phyloP scores from a whole-genome alignment of 495 filamentous ascomycete genomes.

The Aspergillus heteromorphus region DNA sequence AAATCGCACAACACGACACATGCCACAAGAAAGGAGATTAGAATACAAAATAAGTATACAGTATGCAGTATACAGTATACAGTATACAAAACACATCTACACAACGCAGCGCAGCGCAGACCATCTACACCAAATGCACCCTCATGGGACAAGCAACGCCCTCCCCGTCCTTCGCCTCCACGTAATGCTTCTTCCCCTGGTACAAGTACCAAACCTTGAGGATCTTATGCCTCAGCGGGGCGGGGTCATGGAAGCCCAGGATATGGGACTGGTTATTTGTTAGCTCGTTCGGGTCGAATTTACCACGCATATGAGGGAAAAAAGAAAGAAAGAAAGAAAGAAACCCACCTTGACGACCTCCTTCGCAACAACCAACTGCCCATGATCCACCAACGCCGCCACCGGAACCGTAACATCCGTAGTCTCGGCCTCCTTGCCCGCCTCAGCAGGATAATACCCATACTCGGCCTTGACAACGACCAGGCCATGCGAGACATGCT shows the following conservation, averaged over 20 bases:
- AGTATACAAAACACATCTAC: too few relatives aligned
- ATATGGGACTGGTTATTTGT: slow-evolving; percentile 39
- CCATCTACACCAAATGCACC: slow-evolving; percentile 23
- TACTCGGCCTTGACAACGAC: slow-evolving; percentile 41
- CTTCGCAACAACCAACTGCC: slow-evolving; percentile 41
- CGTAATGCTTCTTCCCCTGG: slow-evolving; percentile 39
- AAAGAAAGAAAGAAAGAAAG: background rate
- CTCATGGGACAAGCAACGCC: slow-evolving; percentile 38
- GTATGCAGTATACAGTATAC: background rate
- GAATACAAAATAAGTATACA: too few relatives aligned
- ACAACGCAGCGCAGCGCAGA: background rate
- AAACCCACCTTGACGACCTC: slow-evolving; percentile 37
- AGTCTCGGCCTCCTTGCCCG: slow-evolving; percentile 18
- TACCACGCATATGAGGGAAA: too few relatives aligned
- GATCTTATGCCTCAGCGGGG: slow-evolving; percentile 45
- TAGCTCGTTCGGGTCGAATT: too few relatives aligned
- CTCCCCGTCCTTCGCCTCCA: slow-evolving; percentile 42
- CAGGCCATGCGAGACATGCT: slow-evolving; percentile 32
- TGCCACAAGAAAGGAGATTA: background rate
- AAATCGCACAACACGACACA: too few relatives aligned
- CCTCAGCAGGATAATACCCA: slow-evolving; percentile 32
- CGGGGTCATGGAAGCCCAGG: slow-evolving; percentile 54
- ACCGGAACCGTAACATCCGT: slow-evolving; percentile 47
- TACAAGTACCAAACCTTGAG: slow-evolving; percentile 51
- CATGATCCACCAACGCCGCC: slow-evolving; percentile 40